Evolutionary conservation across 2,329 filamentous ascomycete species (phyloP).

Genomic region (Colletotrichum sublineola): DNA sequence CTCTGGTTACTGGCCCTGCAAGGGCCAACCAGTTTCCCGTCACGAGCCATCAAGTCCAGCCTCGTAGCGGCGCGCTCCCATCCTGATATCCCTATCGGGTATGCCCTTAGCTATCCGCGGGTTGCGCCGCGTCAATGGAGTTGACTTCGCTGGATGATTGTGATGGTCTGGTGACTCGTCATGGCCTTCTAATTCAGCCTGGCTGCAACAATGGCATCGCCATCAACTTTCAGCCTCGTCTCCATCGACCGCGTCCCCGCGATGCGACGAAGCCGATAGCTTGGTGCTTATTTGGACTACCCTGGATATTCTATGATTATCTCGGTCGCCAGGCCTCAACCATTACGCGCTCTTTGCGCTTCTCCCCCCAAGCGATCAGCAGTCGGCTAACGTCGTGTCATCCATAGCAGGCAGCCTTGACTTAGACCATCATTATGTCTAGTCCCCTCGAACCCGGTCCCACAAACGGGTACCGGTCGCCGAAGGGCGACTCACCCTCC

Average conservation of each 20-base stretch:
- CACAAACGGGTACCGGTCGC: constrained; percentile 75
- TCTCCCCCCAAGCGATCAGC: constrained; percentile 20
- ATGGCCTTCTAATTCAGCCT: constrained; percentile 44
- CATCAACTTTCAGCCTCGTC: constrained; percentile 62
- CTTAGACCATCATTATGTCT: constrained; percentile 74
- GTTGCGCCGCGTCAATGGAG: constrained; percentile 52
- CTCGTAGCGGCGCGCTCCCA: constrained; percentile 49
- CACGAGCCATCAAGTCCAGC: constrained; percentile 54
- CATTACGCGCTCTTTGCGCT: constrained; percentile 56
- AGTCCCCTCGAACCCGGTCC: constrained; percentile 72
- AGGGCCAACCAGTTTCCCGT: constrained; percentile 52
- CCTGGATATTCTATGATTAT: constrained; percentile 48
- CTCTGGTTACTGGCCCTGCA: constrained; percentile 48
- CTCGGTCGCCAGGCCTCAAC: constrained; percentile 53
- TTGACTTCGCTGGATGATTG: constrained; percentile 51
- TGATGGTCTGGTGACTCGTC: constrained; percentile 48
- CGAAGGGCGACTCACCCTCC: constrained; percentile 61
- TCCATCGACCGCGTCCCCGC: constrained; percentile 58
- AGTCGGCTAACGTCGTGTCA: constrained; percentile 54
- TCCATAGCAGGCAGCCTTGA: constrained; percentile 66
- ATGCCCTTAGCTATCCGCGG: constrained; percentile 45
- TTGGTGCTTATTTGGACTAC: constrained; percentile 57
- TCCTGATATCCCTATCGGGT: constrained; percentile 52
- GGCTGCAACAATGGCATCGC: constrained; percentile 59
- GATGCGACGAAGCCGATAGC: constrained; percentile 60